Evolutionary conservation across 2,329 filamentous ascomycete species (phyloP), one percentile per base, ranked within the genome.

Genomic region (Pseudogymnoascus sp.): DNA sequence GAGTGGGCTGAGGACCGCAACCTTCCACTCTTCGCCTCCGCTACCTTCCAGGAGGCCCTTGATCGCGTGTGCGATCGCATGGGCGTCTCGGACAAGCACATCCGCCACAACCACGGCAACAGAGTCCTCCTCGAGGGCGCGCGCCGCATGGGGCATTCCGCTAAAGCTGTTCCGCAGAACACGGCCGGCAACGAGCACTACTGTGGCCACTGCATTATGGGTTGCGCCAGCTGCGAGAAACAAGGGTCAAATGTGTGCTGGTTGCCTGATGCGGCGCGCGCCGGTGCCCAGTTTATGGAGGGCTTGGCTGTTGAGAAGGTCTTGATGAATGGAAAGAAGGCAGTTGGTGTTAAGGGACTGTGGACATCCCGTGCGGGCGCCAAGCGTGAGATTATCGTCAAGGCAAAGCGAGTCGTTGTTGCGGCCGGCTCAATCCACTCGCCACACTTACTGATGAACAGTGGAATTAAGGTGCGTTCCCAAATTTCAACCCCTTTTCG

Each of bases 251-350:
- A 83, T 0, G 84, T 89, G 22, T 84, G 84, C 6, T 97, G 85
- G 79, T 77, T 97, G 12, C 89, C 89, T 0, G 90, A 91, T 67
- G 91, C 93, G 2, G 88, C 86, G 1, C 80, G 80, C 59, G 85
- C 88, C 0, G 91, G 91, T 0, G 89, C 91, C 0, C 78, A 82
- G 65, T 96, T 96, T 70, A 82, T 95, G 62, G 91, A 97, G 76
- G 91, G 91, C 0, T 90, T 94, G 68, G 74, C 85, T 18, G 89
- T 86, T 0, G 82, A 89, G 11, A 81, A 81, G 63, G 78, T 97
- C 14, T 66, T 89, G 0, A 96, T 96, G 71, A 82, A 85, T 20
- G 71, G 69, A 5, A 75, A 78, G 37, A 79, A 80, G 65, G 90
- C 89, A 0, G 81, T 80, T 0, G 92, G 92, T 0, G 80, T 96